Evolutionary conservation across 75 land plant genomes (phyloP), one percentile per base, ranked within the genome.

Genomic region (Picea sitchensis): DNA sequence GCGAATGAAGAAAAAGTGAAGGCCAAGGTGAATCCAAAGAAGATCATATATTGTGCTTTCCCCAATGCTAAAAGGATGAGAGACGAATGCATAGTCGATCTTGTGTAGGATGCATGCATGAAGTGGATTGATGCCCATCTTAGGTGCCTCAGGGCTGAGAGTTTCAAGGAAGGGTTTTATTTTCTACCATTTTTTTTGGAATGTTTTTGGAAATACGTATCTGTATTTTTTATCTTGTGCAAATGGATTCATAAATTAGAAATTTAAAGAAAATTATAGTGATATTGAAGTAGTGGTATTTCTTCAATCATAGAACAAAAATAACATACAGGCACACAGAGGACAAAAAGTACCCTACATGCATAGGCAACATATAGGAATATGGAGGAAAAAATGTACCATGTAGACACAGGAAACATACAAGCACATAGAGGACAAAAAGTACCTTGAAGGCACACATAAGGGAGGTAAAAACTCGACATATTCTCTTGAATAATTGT

Each of bases 11-110:
- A n/a, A 69, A 44, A 5, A 23, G 30, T 6, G 73, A 15, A 69
- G 9, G 21, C 73, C 1, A 15, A 56, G 36, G 58, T 73, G 76
- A 76, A 71, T 32, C 96, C 96, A 3, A 92, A 92, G 82, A 94
- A 94, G 86, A 94, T 87, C 78, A 94, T 94, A 15, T 94, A 95
- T 77, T 92, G 96, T 75, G 96, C 96, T 26, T 94, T 95, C 80
- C 96, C 96, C 5, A 90, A 92, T 41, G 92, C 96, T 2, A 94
- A 94, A 90, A 85, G 79, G 81, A 84, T 90, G 67, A 88, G 95
- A 58, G 96, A 94, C 76, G 95, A 94, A 58, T 94, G 95, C 88
- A 81, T 94, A 32, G 90, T 84, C 64, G 89, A 90, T 84, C 91
- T 92, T 65, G 97, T 95, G n/a, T 85, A 87, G 76, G 84, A 84